A percentile compares a stretch with the other conserved stretches of the same genome.
Conservation (phyloP, 2,329 filamentous ascomycete species). For the Davidsoniella virescens region DNA sequence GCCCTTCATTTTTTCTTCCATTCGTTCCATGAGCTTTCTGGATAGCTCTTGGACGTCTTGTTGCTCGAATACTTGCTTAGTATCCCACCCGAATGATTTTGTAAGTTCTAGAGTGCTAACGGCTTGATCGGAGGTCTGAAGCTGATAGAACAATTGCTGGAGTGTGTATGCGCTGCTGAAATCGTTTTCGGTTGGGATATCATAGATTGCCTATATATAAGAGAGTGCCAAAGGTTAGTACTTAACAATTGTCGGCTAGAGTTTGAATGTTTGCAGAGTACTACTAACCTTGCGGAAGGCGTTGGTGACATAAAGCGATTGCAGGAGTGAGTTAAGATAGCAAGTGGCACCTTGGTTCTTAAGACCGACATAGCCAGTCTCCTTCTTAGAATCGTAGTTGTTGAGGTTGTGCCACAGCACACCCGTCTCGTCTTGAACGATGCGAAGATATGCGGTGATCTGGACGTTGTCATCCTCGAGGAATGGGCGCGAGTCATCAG, state of each 20-base stretch:
- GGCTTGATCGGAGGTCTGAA: conserved; percentile 71
- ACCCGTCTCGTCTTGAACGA: conserved; percentile 75
- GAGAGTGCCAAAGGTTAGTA: neutral
- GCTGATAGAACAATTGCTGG: conserved; percentile 83
- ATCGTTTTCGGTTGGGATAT: conserved; percentile 84
- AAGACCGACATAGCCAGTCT: conserved; percentile 90
- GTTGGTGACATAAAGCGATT: conserved; percentile 77
- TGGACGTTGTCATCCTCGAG: conserved; percentile 63
- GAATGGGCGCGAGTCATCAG: conserved; percentile 50
- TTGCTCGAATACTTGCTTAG: conserved; percentile 93
- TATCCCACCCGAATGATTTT: conserved; percentile 96
- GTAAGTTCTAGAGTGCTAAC: conserved; percentile 89
- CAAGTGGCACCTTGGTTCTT: conserved; percentile 94
- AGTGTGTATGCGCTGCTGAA: conserved; percentile 75
- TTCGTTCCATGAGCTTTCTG: conserved; percentile 88
- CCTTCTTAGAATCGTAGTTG: conserved; percentile 98
- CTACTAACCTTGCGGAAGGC: conserved; percentile 66
- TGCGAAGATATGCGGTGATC: conserved; percentile 66
- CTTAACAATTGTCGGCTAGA: conserved; percentile 6
- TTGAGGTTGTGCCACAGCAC: conserved; percentile 83
- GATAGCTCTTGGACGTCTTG: conserved; percentile 97
- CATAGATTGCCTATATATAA: conserved; percentile 62
- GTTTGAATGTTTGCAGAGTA: no score
- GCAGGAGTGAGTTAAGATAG: conserved; percentile 70
- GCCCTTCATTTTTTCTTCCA: conserved; percentile 97